Evolutionary conservation across 202 grass and related monocot genomes (phyloP).

Genomic region (Saccharum hybrid): DNA sequence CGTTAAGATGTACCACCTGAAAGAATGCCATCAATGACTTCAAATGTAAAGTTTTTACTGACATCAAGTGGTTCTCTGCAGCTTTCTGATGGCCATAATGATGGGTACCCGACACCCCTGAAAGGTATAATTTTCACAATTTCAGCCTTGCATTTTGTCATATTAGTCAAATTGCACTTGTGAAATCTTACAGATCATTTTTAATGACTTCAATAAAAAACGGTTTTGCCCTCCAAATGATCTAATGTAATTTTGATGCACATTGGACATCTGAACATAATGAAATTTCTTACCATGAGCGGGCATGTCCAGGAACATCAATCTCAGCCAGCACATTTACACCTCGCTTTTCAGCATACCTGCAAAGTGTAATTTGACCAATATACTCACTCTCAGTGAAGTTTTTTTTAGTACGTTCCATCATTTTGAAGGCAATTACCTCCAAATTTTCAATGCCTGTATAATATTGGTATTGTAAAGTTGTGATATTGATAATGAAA

Average conservation of each 20-base stretch:
- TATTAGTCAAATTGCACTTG: conserved; percentile 23
- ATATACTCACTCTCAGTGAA: background rate
- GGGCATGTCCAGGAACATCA: conserved; percentile 84
- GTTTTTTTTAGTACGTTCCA: background rate
- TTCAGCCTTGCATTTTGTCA: conserved; percentile 36
- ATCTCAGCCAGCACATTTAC: conserved; percentile 90
- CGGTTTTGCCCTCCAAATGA: background rate
- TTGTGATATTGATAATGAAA: conserved; percentile 25
- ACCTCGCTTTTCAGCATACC: conserved; percentile 74
- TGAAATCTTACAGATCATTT: background rate
- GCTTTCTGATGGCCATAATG: conserved; percentile 70
- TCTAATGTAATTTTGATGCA: background rate
- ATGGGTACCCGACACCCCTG: conserved; percentile 85
- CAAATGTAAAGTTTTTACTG: conserved; percentile 83
- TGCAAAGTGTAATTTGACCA: conserved; percentile 28
- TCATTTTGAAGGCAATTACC: background rate
- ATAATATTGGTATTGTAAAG: conserved; percentile 15
- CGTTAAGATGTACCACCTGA: conserved; percentile 63
- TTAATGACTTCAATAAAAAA: conserved; percentile 10
- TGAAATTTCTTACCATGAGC: conserved; percentile 62
- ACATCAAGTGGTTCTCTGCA: conserved; percentile 93
- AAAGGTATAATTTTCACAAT: conserved; percentile 39
- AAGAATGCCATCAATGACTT: conserved; percentile 96
- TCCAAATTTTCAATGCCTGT: conserved; percentile 6
- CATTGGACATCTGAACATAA: conserved; percentile 15